Conservation (phyloP, 495 filamentous ascomycete genomes). For the Cryomyces minteri region DNA sequence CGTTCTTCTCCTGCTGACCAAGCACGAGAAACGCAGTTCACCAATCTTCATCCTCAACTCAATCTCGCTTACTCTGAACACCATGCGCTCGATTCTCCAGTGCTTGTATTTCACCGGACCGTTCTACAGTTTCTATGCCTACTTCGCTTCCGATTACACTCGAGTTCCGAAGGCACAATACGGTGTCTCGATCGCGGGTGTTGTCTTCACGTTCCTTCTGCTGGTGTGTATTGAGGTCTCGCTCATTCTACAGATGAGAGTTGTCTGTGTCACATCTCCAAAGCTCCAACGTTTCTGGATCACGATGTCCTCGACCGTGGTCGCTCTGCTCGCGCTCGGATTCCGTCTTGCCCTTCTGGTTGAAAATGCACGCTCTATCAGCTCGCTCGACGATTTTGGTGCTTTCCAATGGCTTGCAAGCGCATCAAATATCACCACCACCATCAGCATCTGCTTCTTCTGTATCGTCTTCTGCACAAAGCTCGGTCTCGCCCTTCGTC, state of each 20-base stretch:
- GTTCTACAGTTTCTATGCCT: constrained; percentile 39
- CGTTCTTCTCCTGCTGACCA: constrained; percentile 44
- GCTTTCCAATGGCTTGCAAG: constrained; percentile 21
- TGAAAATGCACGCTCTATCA: constrained; percentile 25
- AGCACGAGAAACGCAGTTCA: constrained; percentile 38
- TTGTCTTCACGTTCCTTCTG: constrained; percentile 36
- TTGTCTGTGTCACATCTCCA: constrained; percentile 34
- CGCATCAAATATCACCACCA: constrained; percentile 33
- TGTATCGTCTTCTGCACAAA: constrained; percentile 53
- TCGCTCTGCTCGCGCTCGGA: constrained; percentile 37
- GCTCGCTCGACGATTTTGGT: not conserved
- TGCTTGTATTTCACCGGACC: constrained; percentile 37
- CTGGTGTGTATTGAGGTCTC: constrained; percentile 43
- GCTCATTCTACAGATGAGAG: constrained; percentile 53
- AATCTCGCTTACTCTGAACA: constrained; percentile 38
- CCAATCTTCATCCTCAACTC: constrained; percentile 45
- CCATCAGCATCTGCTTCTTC: constrained; percentile 57
- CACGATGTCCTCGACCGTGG: constrained; percentile 26
- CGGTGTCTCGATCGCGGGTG: constrained; percentile 31
- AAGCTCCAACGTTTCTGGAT: constrained; percentile 23
- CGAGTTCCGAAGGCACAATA: constrained; percentile 28
- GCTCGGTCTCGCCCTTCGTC: constrained; percentile 39
- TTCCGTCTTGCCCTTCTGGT: constrained; percentile 41
- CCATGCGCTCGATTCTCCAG: constrained; percentile 39
- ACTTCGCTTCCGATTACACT: constrained; percentile 36